These are phyloP conservation scores for Bathelium albidoporum DNA, from an alignment of 495 filamentous ascomycete species.

Conservation along the genomic window DNA sequence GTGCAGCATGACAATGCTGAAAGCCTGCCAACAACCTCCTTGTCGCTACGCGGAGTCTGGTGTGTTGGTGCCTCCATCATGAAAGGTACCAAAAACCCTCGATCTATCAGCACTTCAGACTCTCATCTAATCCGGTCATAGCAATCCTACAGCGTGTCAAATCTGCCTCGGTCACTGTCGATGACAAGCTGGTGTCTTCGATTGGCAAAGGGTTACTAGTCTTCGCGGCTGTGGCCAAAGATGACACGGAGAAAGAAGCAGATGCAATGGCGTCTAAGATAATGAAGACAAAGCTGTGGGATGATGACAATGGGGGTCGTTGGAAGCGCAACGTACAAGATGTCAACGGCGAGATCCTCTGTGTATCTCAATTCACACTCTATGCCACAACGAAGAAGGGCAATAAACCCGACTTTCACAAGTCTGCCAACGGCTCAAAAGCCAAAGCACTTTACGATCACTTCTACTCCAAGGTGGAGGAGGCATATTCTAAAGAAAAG, in stretches of 20 bases:
- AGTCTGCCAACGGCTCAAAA: conserved; percentile 63
- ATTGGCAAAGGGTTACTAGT: conserved; percentile 88
- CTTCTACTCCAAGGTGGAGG: conserved; percentile 67
- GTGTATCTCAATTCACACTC: conserved; percentile 98
- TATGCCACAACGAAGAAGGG: conserved; percentile 88
- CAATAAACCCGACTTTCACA: conserved; percentile 90
- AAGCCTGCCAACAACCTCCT: not conserved
- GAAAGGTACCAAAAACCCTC: not conserved
- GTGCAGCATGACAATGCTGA: not conserved
- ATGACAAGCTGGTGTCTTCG: conserved; percentile 74
- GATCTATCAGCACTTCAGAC: not conserved
- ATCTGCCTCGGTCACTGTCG: conserved; percentile 97
- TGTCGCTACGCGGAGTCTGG: not conserved
- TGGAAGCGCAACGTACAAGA: conserved; percentile 86
- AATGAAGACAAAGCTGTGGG: conserved; percentile 82
- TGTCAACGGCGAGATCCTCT: conserved; percentile 80
- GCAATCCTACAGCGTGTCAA: conserved; percentile 91
- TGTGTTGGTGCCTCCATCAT: not conserved
- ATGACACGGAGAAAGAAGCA: conserved; percentile 81
- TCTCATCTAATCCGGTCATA: conserved; percentile 28
- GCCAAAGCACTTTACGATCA: conserved; percentile 73
- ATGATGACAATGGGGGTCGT: conserved; percentile 57
- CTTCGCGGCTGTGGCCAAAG: conserved; percentile 80
- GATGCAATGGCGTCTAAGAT: conserved; percentile 76
- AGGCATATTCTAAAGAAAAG: conserved; percentile 59